A percentile compares a stretch with the other conserved stretches of the same genome.
These are phyloP conservation scores for Colletotrichum noveboracense DNA, from an alignment of 2,329 filamentous ascomycete species.

Conservation along the genomic window DNA sequence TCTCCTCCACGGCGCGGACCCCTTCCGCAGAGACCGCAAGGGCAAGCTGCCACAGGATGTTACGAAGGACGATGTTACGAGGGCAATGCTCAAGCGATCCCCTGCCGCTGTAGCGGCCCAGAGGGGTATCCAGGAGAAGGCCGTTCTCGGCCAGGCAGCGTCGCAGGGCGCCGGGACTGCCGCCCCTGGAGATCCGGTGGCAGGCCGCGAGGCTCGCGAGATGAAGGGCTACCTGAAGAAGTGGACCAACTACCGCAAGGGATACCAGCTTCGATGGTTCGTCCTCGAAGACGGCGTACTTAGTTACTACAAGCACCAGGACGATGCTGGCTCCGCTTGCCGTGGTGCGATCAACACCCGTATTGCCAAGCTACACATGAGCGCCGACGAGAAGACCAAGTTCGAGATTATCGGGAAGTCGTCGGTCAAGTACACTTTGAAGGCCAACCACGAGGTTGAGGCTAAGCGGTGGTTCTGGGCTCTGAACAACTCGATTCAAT, in stretches of 20 bases:
- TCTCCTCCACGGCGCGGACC: conserved; percentile 92
- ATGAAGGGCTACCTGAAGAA: conserved; percentile 99
- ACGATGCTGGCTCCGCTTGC: conserved; percentile 94
- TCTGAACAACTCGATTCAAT: conserved; percentile 97
- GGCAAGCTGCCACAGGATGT: conserved; percentile 96
- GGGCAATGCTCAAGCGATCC: conserved; percentile 89
- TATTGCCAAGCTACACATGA: conserved; percentile 94
- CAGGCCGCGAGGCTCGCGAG: conserved; percentile 86
- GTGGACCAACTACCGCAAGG: conserved; percentile 98
- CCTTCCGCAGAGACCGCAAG: conserved; percentile 92
- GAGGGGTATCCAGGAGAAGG: conserved; percentile 95
- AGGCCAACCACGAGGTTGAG: conserved; percentile 97
- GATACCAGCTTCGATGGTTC: conserved; percentile 97
- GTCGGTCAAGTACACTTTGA: conserved; percentile 97
- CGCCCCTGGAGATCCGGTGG: conserved; percentile 63
- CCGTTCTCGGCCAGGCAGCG: conserved; percentile 79
- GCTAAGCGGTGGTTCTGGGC: conserved; percentile 99
- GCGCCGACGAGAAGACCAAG: conserved; percentile 93
- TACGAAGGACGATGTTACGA: conserved; percentile 90
- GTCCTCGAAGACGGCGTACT: conserved; percentile 96
- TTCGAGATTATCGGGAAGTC: conserved; percentile 99
- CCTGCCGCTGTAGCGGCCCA: conserved; percentile 94
- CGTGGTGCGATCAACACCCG: conserved; percentile 99
- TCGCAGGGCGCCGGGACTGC: conserved; percentile 60
- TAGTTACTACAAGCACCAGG: conserved; percentile 99